Evolutionary conservation across 2,329 filamentous ascomycete species (phyloP).

Genomic region (Teratosphaeria epicoccoides): DNA sequence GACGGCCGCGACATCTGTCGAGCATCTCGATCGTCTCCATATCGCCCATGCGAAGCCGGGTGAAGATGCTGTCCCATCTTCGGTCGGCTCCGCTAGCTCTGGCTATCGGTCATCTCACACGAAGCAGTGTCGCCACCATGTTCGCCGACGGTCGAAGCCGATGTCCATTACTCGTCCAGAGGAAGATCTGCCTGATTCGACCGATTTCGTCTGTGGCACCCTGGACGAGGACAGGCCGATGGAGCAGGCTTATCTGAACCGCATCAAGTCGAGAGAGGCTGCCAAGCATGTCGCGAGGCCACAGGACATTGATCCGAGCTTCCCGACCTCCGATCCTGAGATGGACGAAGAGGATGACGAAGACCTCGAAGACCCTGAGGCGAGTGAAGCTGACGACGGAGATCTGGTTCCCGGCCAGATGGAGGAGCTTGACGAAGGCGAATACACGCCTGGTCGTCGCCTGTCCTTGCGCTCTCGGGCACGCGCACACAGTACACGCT

Average conservation of each 20-base stretch:
- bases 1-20: conserved; percentile 45
- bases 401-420: conserved; percentile 54
- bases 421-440: conserved; percentile 20
- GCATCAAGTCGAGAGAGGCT: conserved; percentile 67
- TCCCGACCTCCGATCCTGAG: conserved; percentile 87
- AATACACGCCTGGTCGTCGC: conserved; percentile 15
- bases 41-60: conserved; percentile 27
- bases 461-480: conserved; percentile 21
- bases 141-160: conserved; percentile 24
- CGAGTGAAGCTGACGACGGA: conserved; percentile 52
- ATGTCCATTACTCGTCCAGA: conserved; percentile 25
- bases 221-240: conserved; percentile 88
- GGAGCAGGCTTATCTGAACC: conserved; percentile 87
- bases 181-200: conserved; percentile 79
- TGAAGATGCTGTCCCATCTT: conserved; percentile 41
- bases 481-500: conserved; percentile 9
- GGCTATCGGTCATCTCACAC: conserved; percentile 13
- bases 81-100: conserved; percentile 41
- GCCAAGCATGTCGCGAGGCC: conserved; percentile 74
- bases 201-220: conserved; percentile 97
- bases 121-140: conserved; percentile 7
- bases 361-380: conserved; percentile 46
- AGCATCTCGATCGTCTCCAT: conserved; percentile 37
- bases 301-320: conserved; percentile 97
- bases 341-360: conserved; percentile 65